Base-by-base conservation (phyloP, 768 basidiomycete genomes). In the Boletus pseudo-olivaceus region DNA sequence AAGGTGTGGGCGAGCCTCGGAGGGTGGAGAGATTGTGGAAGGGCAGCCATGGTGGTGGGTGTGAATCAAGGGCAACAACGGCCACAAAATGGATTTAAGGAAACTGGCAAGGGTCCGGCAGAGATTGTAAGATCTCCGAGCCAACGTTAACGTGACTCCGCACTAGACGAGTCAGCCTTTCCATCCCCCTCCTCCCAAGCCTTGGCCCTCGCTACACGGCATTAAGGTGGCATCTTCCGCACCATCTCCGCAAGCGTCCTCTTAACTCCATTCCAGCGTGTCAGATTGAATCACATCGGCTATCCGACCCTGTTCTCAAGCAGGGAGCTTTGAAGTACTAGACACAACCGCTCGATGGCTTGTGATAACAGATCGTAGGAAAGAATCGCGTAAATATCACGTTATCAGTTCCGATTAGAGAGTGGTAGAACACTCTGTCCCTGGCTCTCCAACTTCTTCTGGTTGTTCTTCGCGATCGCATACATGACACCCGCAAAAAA, bases 401-500 rank as follows among this genome's bases (percentile, higher is more conserved):
- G 20, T 60, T 62, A 68, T 68, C 67, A 69, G 54, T 76, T 82
- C 69, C 85, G 77, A 64, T 72, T 78, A 53, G 79, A 67, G 57
- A 90, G 68, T 19, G 91, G 90, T 59, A 92, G 78, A 55, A 89
- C 78, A 49, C 82, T 76, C 61, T 78, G 78, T 26, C 72, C 72
- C 57, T 80, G 78, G 62, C 73, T 76, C 62, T 92, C 91, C 47
- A 78, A 70, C 69, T 86, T 90, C 64, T 88, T 89, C 75, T 95
- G 93, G 66, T 92, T 91, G 69, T 87, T 93, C 78, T 97, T 98
- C 50, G 95, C 96, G 15, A 96, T 78, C 12, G 95, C 92, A 69
- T 98, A 98, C 55, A 97, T 76, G 47, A 97, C 64, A 17, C 95
- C 95, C 35, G 95, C 91, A 65, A 95, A 81, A 73, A 98, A 98